Base-by-base conservation (phyloP, 805 yeast genomes). In the Sungouiella blattae region DNA sequence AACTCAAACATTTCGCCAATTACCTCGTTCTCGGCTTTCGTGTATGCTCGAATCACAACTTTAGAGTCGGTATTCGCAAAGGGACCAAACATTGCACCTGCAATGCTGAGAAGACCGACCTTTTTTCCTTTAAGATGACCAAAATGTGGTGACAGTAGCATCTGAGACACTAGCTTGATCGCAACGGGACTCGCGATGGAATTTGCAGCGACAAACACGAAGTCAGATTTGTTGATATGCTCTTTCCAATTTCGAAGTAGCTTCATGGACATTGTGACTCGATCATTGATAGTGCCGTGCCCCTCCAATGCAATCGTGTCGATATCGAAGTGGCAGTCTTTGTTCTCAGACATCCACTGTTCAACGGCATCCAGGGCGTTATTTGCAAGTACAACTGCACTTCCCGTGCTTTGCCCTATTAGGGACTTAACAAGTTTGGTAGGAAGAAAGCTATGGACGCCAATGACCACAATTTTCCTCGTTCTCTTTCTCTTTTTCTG, bases 271-370 rank as follows among this genome's bases (percentile, higher is more conserved):
- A 50, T 43, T 6, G 50, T 47, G 4, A 53, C 61, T 27, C 71
- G 39, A 9, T 58, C 57, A 6, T 45, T 43, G 12, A 62, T 53
- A 18, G 49, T 53, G 4, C 72, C 72, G 33, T 57, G 58, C 1
- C 73, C 71, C 32, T 67, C 73, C 7, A 67, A 47, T 5, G 70
- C 62, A 23, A 67, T 64, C 0, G 67, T 55, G 26, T 59, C 57
- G 8, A 67, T 57, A 11, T 57, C 57, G 34, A 36, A 35, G 13
- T 42, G 38, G 28, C 44, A 46, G 32, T 43, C 23, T 5, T 33
- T 33, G 7, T 44, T 40, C 5, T 41, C 30, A 4, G 45, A 36
- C 7, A 45, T 30, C 69, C 70, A 65, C n/a, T 39, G 32, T 14
- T 50, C 46, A 2, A 65, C 43, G 3, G 63, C 58, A 20, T 43